These are phyloP conservation scores for Eragrostis nindensis DNA, from an alignment of 176 grass and related monocot genomes.

Conservation along the genomic window DNA sequence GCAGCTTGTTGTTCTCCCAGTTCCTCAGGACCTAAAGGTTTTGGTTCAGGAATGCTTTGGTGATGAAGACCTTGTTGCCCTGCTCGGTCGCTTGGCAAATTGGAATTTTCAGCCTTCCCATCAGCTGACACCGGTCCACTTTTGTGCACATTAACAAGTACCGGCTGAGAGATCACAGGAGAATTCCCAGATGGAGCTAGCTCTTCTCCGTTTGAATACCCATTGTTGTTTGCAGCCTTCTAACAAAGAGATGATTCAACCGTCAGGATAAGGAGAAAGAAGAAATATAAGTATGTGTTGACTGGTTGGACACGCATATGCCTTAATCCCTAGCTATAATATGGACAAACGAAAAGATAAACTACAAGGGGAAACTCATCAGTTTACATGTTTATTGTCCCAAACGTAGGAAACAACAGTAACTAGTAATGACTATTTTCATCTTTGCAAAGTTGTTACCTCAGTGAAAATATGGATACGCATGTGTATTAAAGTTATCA, in stretches of 20 bases:
- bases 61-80: constrained; percentile 41
- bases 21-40: constrained; percentile 45
- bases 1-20: constrained; percentile 76
- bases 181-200: constrained; percentile 54
- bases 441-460: not conserved
- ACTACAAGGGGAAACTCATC: not conserved
- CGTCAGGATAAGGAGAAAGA: not conserved
- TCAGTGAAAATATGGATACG: not conserved
- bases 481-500: not conserved
- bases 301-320: not conserved
- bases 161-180: constrained; percentile 79
- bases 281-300: constrained; percentile 3
- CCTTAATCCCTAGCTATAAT: not conserved
- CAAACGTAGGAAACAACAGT: not conserved
- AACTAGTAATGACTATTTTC: constrained; percentile 2
- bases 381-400: not conserved
- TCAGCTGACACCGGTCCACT: constrained; percentile 38
- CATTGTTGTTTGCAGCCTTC: constrained; percentile 62
- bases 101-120: constrained; percentile 47
- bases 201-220: constrained; percentile 47
- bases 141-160: constrained; percentile 57
- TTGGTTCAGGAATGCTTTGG: constrained; percentile 40
- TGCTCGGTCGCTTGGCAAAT: constrained; percentile 28
- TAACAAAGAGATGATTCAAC: constrained; percentile 18
- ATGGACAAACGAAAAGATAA: constrained; percentile 11